Conservation (phyloP, 1,284 basidiomycete species). For the Ganoderma meredithae region DNA sequence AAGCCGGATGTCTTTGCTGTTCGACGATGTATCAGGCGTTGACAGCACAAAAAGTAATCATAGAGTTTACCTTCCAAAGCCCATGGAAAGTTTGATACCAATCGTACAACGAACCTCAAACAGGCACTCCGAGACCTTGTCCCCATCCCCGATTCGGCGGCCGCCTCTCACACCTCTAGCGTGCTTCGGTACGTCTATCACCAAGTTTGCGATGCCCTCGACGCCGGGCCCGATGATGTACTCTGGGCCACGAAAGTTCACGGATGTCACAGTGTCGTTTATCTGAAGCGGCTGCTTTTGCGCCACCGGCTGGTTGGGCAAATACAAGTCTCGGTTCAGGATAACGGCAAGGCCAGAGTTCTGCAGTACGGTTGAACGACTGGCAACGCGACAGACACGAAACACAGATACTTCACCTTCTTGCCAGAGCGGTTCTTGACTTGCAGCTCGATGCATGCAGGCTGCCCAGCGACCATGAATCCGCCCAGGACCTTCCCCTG, state of each 20-base stretch:
- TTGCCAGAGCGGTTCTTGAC: conserved; percentile 81
- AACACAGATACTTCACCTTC: conserved; percentile 58
- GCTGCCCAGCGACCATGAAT: conserved; percentile 69
- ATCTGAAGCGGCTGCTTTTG: conserved; percentile 60
- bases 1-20: conserved; percentile 72
- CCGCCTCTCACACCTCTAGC: conserved; percentile 71
- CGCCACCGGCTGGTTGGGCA: conserved; percentile 52
- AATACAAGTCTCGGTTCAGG: conserved; percentile 63
- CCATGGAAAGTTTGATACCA: conserved; percentile 65
- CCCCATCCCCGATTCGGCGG: conserved; percentile 44
- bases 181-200: conserved; percentile 72
- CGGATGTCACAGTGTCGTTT: conserved; percentile 70
- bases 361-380: no score
- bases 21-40: background rate
- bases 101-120: conserved; percentile 71
- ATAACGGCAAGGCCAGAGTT: conserved; percentile 69
- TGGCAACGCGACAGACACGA: background rate
- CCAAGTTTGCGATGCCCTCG: conserved; percentile 78
- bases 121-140: conserved; percentile 53
- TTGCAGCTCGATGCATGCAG: conserved; percentile 73
- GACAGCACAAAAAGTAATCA: no score
- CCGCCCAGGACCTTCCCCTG: conserved; percentile 70
- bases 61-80: conserved; percentile 61
- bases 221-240: conserved; percentile 74
- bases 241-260: conserved; percentile 74